A percentile compares a stretch with the other conserved stretches of the same genome.
These are phyloP conservation scores for Colletotrichum zoysiae DNA, from an alignment of 2,329 filamentous ascomycete species.

Conservation along the genomic window DNA sequence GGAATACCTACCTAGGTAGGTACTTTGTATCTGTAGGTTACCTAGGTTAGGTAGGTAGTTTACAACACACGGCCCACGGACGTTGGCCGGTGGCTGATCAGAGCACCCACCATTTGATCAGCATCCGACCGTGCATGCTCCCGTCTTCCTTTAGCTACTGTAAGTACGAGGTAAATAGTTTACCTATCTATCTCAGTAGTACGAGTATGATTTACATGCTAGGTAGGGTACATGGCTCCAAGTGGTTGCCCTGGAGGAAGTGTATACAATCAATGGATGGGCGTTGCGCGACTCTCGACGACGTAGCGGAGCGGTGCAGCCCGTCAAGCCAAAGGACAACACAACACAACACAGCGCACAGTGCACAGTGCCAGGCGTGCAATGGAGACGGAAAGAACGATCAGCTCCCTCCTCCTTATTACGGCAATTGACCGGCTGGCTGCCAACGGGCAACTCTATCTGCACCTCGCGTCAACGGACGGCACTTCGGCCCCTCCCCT, in stretches of 20 bases:
- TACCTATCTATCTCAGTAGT: too few relatives aligned
- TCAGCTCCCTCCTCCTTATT: conserved; percentile 30
- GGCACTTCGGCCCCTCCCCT: conserved; percentile 28
- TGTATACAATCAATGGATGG: conserved; percentile 1
- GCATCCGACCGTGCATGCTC: conserved; percentile 23
- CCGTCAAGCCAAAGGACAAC: not conserved
- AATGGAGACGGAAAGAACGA: conserved; percentile 22
- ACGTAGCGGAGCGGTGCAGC: conserved; percentile 5
- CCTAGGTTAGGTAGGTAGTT: too few relatives aligned
- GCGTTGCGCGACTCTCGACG: conserved; percentile 13
- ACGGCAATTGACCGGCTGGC: conserved; percentile 35
- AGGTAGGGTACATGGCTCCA: not conserved
- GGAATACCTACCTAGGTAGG: not conserved
- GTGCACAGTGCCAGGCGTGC: conserved; percentile 24
- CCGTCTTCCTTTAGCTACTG: conserved; percentile 16
- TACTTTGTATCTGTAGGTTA: too few relatives aligned
- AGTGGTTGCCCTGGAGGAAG: conserved; percentile 3
- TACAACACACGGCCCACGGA: conserved; percentile 25
- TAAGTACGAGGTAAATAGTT: not conserved
- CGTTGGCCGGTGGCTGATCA: conserved; percentile 34
- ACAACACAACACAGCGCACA: not conserved
- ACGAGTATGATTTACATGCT: too few relatives aligned
- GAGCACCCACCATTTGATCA: conserved; percentile 26
- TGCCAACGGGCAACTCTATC: conserved; percentile 40
- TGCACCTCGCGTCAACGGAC: conserved; percentile 40